These are phyloP conservation scores for Capsicum pubescens DNA, from an alignment of 257 asterid genomes.

Conservation along the genomic window DNA sequence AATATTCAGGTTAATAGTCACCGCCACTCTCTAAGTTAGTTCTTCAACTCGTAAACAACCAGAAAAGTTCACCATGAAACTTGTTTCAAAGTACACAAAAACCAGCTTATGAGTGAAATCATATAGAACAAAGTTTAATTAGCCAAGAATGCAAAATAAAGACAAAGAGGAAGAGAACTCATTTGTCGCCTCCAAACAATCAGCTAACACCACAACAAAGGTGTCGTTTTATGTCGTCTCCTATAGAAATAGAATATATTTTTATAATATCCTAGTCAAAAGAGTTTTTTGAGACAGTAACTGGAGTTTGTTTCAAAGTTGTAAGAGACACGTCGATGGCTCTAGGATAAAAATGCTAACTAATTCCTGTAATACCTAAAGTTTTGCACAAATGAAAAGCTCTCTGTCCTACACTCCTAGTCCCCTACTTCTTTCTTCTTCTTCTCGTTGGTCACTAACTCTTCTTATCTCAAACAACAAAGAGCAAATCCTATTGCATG, in stretches of 20 bases:
- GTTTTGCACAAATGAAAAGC: not conserved
- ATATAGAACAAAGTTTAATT: not conserved
- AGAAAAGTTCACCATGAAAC: not conserved
- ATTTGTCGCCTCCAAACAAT: not conserved
- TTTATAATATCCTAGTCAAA: not conserved
- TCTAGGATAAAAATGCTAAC: not conserved
- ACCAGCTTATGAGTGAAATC: not conserved
- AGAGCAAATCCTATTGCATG: not conserved
- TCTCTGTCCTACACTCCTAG: not conserved
- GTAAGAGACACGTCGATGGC: not conserved
- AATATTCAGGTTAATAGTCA: not conserved
- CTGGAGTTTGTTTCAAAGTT: not conserved
- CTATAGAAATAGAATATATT: not conserved
- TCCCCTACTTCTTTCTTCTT: not conserved
- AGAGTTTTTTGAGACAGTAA: not conserved
- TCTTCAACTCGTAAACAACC: not conserved
- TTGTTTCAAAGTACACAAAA: conserved; percentile 1
- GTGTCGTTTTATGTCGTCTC: not conserved
- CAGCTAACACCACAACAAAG: not conserved
- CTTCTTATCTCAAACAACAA: not conserved
- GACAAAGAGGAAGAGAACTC: not conserved
- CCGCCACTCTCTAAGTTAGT: not conserved
- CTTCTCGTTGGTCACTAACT: not conserved
- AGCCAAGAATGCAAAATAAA: not conserved
- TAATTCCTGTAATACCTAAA: not conserved